phyloP scores from a whole-genome alignment of 768 basidiomycete genomes.

The Lactarius tabidus region DNA sequence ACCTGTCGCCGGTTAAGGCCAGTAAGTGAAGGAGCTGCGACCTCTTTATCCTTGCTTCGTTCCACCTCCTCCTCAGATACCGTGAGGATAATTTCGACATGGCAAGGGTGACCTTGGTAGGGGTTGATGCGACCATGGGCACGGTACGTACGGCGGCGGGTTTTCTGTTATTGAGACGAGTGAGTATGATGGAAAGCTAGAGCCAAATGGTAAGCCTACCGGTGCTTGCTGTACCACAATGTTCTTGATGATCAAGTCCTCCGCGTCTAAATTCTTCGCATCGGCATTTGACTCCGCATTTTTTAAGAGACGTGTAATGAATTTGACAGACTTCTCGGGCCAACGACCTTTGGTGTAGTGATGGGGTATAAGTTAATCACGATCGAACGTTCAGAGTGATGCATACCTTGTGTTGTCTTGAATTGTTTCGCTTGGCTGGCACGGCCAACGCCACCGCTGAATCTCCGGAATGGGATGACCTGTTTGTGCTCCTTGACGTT shows the following conservation, averaged over 20 bases:
- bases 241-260: slow-evolving; percentile 92
- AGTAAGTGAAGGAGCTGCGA: slow-evolving; percentile 45
- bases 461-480: slow-evolving; percentile 93
- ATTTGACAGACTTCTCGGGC: slow-evolving; percentile 98
- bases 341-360: slow-evolving; percentile 73
- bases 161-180: slow-evolving; percentile 60
- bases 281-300: slow-evolving; percentile 99
- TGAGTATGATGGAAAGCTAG: background rate
- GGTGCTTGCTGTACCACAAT: slow-evolving; percentile 99
- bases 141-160: slow-evolving; percentile 98
- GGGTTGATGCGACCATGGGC: slow-evolving; percentile 98
- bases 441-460: slow-evolving; percentile 92
- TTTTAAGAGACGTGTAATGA: slow-evolving; percentile 91
- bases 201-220: slow-evolving; percentile 44
- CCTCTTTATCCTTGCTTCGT: slow-evolving; percentile 82
- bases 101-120: slow-evolving; percentile 96
- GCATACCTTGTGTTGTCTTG: slow-evolving; percentile 91
- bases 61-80: slow-evolving; percentile 80
- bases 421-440: slow-evolving; percentile 95
- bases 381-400: background rate
- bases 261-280: slow-evolving; percentile 90
- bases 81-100: slow-evolving; percentile 91
- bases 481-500: slow-evolving; percentile 97
- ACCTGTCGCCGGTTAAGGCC: slow-evolving; percentile 84
- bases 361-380: background rate